Percentiles rank a stretch among this genome's conserved stretches.
Conservation (phyloP, 108 stramenopile genomes). For the Nitzschia inconspicua region DNA sequence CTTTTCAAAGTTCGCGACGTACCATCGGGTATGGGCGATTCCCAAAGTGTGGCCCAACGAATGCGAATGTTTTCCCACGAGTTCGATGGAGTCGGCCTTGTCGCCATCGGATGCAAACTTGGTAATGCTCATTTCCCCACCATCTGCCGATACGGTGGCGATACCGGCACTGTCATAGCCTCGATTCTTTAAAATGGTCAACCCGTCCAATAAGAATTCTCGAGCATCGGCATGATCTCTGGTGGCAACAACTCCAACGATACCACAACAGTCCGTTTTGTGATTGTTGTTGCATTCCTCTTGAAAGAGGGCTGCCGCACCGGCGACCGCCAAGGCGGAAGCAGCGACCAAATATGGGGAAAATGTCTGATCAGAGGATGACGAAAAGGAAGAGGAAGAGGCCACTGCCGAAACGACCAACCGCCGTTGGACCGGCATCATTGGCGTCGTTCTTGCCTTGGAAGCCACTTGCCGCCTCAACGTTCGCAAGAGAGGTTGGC, state of each 20-base stretch:
- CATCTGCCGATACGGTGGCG: constrained; percentile 70
- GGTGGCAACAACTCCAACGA: constrained; percentile 39
- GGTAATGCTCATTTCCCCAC: constrained; percentile 56
- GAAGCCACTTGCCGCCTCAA: too few relatives aligned
- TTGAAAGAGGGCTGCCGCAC: neutral
- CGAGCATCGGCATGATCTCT: constrained; percentile 28
- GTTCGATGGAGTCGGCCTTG: constrained; percentile 90
- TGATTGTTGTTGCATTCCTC: too few relatives aligned
- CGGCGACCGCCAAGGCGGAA: constrained; percentile 44
- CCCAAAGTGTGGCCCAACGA: constrained; percentile 80
- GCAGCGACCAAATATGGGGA: constrained; percentile 33
- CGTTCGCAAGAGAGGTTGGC: too few relatives aligned
- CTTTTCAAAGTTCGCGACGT: too few relatives aligned
- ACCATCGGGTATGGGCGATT: constrained; percentile 99
- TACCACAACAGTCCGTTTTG: constrained; percentile 53
- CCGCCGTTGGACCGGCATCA: too few relatives aligned
- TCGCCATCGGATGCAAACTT: constrained; percentile 94
- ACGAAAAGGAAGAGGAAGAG: too few relatives aligned
- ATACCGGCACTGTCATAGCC: constrained; percentile 99
- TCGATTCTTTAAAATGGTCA: constrained; percentile 95
- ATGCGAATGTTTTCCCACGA: constrained; percentile 67
- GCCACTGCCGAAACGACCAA: neutral
- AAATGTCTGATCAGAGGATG: neutral
- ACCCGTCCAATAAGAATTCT: constrained; percentile 87
- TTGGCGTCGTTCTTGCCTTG: too few relatives aligned